Conservation (phyloP, 2,329 filamentous ascomycete species). For the Colletotrichum abscissum region DNA sequence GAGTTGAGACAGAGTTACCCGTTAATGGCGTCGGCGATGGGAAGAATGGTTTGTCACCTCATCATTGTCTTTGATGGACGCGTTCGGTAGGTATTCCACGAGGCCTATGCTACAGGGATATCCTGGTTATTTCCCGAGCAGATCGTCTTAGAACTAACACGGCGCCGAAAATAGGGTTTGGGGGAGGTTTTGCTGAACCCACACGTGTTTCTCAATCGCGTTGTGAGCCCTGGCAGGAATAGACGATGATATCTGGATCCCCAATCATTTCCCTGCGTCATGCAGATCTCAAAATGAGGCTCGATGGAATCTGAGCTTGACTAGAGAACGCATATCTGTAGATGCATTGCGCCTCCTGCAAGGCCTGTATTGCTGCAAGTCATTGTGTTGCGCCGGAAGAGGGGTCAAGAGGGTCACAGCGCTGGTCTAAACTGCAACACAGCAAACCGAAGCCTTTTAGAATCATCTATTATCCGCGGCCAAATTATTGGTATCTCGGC, state of each 20-base stretch:
- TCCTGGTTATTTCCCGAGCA: not conserved
- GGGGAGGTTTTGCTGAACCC: conserved; percentile 6
- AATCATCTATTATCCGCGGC: not conserved
- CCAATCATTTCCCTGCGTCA: not conserved
- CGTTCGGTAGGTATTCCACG: not conserved
- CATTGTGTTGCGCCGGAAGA: conserved; percentile 21
- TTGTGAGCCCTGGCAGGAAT: not conserved
- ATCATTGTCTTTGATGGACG: not conserved
- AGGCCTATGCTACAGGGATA: not conserved
- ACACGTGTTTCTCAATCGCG: not conserved
- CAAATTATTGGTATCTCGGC: not conserved
- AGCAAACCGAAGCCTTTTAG: not conserved
- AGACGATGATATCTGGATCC: not conserved
- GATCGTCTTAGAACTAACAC: not conserved
- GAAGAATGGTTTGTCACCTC: not conserved
- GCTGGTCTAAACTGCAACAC: not conserved
- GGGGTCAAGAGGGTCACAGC: conserved; percentile 5
- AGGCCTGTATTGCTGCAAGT: conserved; percentile 15
- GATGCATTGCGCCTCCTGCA: not conserved
- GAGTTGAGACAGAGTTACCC: not conserved
- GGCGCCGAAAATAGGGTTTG: not conserved
- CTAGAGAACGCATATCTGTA: not conserved
- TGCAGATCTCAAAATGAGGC: not conserved
- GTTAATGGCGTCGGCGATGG: not conserved
- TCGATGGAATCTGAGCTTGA: not conserved